Base-by-base conservation (phyloP, 768 basidiomycete genomes). In the Lenzites betulinus region DNA sequence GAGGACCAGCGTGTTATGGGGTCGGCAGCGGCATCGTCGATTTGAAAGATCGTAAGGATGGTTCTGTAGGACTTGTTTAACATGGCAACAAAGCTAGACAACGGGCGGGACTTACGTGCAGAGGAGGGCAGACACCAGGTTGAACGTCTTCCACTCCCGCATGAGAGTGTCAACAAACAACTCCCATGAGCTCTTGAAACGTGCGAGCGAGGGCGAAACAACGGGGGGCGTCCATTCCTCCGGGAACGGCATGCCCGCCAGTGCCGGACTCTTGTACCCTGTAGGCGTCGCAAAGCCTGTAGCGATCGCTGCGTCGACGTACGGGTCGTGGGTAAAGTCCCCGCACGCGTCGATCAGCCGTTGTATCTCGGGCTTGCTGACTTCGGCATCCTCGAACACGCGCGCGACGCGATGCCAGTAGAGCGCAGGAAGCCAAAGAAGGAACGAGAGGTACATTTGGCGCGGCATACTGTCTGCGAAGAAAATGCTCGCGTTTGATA, bases 401-500 rank as follows among this genome's bases (percentile, higher is more conserved):
- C 83, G 80, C 2, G 88, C 83, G 23, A 93, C 91, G 2, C 91
- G 85, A 2, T 86, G 82, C 72, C 92, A 93, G 68, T 93, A 93
- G 66, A 92, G 77, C 0, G 87, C 82, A 1, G 91, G 92, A n/a
- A 93, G 79, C 16, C 85, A 81, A 18, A 92, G 78, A 8, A 92
- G 81, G 26, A 75, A 43, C 47, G 75, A 71, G 44, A 81, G 71
- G 64, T 83, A 83, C 0, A 72, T 26, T 63, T 81, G 78, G 23
- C 80, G 73, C 0, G 80, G 76, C 16, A 82, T 41, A 1, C 74
- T 76, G 42, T 78, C 78, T n/a, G 69, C 35, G 53, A 52, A 20
- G 22, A 76, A 71, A 63, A 73, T 59, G 18, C 48, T 68, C n/a
- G 53, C n/a, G 38, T 65, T 62, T 16, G 59, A 54, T 22, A 65